phyloP scores from a whole-genome alignment of 768 basidiomycete species.

The Mycena crocata region DNA sequence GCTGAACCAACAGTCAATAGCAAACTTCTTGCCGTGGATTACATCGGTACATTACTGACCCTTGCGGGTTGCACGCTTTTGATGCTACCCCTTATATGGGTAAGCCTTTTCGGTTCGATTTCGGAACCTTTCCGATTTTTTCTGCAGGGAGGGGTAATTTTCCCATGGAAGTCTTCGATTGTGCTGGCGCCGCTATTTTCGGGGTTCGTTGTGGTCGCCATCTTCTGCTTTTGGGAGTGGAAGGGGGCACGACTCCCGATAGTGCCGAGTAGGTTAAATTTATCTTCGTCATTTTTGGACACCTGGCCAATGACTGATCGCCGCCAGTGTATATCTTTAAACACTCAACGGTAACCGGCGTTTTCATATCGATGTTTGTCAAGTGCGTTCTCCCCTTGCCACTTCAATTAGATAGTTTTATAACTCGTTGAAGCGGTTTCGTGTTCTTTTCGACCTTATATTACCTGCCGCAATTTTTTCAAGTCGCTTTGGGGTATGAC shows the following conservation, averaged over 20 bases:
- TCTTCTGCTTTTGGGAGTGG: conserved; percentile 83
- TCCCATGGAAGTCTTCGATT: conserved; percentile 76
- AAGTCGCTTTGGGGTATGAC: conserved; percentile 74
- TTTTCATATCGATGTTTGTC: conserved; percentile 77
- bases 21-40: conserved; percentile 76
- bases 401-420: background rate
- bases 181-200: conserved; percentile 71
- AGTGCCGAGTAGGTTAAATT: conserved; percentile 76
- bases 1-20: conserved; percentile 40
- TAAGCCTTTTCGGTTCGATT: conserved; percentile 39
- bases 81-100: conserved; percentile 81
- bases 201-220: conserved; percentile 60
- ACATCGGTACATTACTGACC: conserved; percentile 67
- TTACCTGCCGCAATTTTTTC: conserved; percentile 83
- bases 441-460: conserved; percentile 74
- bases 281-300: background rate
- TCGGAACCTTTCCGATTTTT: background rate
- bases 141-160: conserved; percentile 73
- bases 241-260: conserved; percentile 77
- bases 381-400: conserved; percentile 53
- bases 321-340: conserved; percentile 78
- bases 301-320: background rate
- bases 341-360: conserved; percentile 71
- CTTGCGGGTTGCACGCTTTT: conserved; percentile 71
- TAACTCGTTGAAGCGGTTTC: conserved; percentile 56